phyloP scores from a whole-genome alignment of 78 protist species.

The Isochrysis galbana region DNA sequence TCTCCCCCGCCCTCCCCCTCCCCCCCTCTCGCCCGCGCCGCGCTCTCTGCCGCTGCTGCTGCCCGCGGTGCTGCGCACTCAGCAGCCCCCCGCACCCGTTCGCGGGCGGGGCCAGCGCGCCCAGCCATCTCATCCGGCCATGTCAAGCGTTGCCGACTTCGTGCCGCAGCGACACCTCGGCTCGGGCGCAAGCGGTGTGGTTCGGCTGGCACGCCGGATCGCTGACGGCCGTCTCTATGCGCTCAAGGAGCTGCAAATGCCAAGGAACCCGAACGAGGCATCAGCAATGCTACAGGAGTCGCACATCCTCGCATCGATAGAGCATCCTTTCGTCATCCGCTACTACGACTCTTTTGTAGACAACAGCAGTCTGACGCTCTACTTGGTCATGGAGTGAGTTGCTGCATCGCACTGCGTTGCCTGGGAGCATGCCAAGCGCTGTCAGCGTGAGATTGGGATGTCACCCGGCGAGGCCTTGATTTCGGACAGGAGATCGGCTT shows the following conservation, averaged over 20 bases:
- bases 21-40: too few relatives aligned
- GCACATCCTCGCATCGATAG: background rate
- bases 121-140: too few relatives aligned
- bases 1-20: too few relatives aligned
- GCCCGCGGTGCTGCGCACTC: too few relatives aligned
- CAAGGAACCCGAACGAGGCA: background rate
- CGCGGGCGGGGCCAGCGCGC: too few relatives aligned
- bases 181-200: background rate
- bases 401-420: too few relatives aligned
- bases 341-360: constrained; percentile 14
- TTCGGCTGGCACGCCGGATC: background rate
- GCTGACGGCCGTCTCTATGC: background rate
- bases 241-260: constrained; percentile 4
- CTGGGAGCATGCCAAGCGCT: too few relatives aligned
- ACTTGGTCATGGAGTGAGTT: constrained; percentile 31
- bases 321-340: background rate
- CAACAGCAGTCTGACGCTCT: background rate
- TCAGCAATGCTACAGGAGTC: background rate
- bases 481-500: too few relatives aligned
- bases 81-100: too few relatives aligned
- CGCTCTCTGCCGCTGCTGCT: too few relatives aligned
- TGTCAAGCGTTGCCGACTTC: background rate
- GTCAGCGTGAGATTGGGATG: too few relatives aligned
- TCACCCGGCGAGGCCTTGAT: too few relatives aligned
- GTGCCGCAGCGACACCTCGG: background rate